A percentile compares a stretch with the other conserved stretches of the same genome.
Conservation (phyloP, 495 filamentous ascomycete species). For the Hypoxylon subgilvum region DNA sequence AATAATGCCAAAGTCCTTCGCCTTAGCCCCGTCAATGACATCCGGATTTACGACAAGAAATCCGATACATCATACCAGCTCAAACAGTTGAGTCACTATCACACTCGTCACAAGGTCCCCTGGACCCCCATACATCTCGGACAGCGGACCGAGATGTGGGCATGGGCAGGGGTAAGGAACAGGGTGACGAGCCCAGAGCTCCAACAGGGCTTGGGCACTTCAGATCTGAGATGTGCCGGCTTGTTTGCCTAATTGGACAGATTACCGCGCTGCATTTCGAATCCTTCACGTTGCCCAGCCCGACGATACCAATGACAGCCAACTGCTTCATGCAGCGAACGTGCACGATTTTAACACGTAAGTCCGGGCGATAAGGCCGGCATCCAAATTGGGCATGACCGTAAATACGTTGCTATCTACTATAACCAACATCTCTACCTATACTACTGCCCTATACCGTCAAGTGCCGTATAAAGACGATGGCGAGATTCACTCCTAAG, state of each 20-base stretch:
- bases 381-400: background rate
- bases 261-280: background rate
- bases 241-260: background rate
- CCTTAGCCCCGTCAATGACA: too few relatives aligned
- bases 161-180: background rate
- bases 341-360: background rate
- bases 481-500: too few relatives aligned
- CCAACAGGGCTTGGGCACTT: constrained; percentile 1
- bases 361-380: constrained; percentile 4
- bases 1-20: too few relatives aligned
- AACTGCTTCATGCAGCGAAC: background rate
- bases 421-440: background rate
- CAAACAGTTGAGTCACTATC: too few relatives aligned
- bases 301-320: background rate
- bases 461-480: constrained; percentile 1
- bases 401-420: background rate
- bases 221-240: background rate
- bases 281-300: background rate
- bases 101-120: too few relatives aligned
- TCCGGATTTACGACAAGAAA: too few relatives aligned
- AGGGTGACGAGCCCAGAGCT: background rate
- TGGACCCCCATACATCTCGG: too few relatives aligned
- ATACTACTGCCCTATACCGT: background rate
- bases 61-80: too few relatives aligned
- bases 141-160: background rate